Conservation (phyloP, 2,329 filamentous ascomycete species). For the Colletotrichum sp. region DNA sequence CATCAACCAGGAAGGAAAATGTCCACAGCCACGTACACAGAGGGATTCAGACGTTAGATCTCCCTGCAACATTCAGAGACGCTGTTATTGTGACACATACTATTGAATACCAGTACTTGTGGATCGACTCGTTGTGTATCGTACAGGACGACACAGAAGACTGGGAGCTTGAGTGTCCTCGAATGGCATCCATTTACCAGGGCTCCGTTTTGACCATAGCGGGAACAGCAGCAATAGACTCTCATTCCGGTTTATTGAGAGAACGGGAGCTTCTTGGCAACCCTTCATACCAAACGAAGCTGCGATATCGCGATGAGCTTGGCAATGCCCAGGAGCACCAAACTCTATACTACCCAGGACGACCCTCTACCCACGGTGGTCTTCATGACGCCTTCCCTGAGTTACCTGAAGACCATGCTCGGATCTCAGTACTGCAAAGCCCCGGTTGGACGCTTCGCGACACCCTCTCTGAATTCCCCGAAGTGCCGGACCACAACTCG, state of each 20-base stretch:
- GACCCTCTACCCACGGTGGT: background rate
- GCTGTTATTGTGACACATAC: background rate
- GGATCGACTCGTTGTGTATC: constrained; percentile 8
- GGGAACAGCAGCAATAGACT: background rate
- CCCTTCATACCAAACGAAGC: background rate
- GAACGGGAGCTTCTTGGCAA: background rate
- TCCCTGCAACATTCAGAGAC: background rate
- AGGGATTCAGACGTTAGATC: background rate
- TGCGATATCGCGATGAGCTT: background rate
- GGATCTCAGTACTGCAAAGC: background rate
- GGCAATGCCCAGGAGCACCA: background rate
- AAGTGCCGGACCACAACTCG: background rate
- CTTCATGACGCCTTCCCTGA: background rate
- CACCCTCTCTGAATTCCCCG: background rate
- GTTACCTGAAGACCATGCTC: background rate
- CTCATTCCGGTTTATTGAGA: background rate
- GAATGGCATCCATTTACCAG: background rate
- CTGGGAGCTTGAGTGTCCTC: background rate
- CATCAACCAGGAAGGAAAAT: background rate
- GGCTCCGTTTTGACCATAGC: background rate
- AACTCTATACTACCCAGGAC: background rate
- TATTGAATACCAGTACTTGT: background rate
- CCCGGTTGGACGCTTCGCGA: background rate
- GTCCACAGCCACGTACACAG: background rate
- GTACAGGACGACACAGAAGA: background rate